phyloP scores from a whole-genome alignment of 495 filamentous ascomycete species.

The Neurospora sp. region DNA sequence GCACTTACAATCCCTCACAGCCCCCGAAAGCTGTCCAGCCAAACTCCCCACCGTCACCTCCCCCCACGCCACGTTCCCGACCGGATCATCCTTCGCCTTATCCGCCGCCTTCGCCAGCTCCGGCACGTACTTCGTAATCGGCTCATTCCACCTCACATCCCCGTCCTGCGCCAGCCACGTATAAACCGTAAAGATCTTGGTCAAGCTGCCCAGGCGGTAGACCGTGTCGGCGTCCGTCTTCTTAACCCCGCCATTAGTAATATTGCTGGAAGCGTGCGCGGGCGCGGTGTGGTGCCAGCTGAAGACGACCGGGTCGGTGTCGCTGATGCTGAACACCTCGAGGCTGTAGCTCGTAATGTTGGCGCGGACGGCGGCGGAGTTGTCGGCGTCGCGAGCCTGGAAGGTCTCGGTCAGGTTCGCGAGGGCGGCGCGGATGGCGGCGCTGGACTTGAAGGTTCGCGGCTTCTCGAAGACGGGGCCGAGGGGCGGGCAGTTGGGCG shows the following conservation, averaged over 20 bases:
- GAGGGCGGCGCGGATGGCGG: slow-evolving; percentile 23
- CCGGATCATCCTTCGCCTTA: slow-evolving; percentile 23
- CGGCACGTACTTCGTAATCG: slow-evolving; percentile 45
- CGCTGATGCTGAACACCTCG: slow-evolving; percentile 39
- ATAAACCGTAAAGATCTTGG: slow-evolving; percentile 39
- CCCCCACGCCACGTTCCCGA: slow-evolving; percentile 39
- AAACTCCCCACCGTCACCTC: slow-evolving; percentile 44
- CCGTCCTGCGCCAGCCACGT: slow-evolving; percentile 36
- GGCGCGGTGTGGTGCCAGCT: slow-evolving; percentile 39
- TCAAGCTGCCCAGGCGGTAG: slow-evolving; percentile 41
- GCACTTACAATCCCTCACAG: slow-evolving; percentile 35
- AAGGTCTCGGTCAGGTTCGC: slow-evolving; percentile 29
- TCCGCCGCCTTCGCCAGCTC: slow-evolving; percentile 34
- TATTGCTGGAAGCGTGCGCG: slow-evolving; percentile 10
- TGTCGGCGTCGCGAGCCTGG: slow-evolving; percentile 20
- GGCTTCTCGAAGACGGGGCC: slow-evolving; percentile 40
- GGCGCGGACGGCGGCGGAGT: slow-evolving; percentile 21
- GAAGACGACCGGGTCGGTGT: slow-evolving; percentile 28
- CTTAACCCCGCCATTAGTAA: slow-evolving; percentile 24
- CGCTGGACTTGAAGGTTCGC: slow-evolving; percentile 22
- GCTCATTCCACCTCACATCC: slow-evolving; percentile 31
- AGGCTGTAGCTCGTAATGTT: slow-evolving; percentile 41
- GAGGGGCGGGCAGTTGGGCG: slow-evolving; percentile 37
- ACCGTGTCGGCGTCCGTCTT: slow-evolving; percentile 35
- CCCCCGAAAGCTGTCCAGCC: slow-evolving; percentile 43